Conservation (phyloP, 75 land plant genomes). For the Larix kaempferi region DNA sequence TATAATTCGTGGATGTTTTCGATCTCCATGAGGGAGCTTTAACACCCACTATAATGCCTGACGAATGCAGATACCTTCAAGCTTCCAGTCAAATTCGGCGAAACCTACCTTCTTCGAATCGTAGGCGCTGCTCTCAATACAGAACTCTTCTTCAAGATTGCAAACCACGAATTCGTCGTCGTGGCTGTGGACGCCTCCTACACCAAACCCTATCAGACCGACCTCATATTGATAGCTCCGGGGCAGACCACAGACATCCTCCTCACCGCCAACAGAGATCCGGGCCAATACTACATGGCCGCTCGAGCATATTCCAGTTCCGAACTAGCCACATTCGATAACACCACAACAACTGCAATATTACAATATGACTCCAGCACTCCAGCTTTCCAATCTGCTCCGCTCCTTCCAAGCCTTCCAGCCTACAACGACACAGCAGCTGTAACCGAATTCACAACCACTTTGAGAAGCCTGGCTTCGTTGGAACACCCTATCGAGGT, state of each 20-base stretch:
- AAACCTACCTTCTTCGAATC: slow-evolving; percentile 27
- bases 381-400: not conserved
- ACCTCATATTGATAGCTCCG: slow-evolving; percentile 17
- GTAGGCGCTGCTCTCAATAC: slow-evolving; percentile 30
- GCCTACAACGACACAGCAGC: slow-evolving; percentile 39
- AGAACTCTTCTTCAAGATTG: slow-evolving; percentile 23
- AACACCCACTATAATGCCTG: no score
- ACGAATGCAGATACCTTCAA: slow-evolving; percentile 12
- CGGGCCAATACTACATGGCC: slow-evolving; percentile 7
- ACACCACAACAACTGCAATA: slow-evolving; percentile 1
- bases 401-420: slow-evolving; percentile 46
- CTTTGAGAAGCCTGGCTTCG: slow-evolving; percentile 34
- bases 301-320: not conserved
- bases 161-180: slow-evolving; percentile 23
- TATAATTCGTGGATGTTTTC: no score
- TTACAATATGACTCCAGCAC: not conserved
- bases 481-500: slow-evolving; percentile 39
- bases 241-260: slow-evolving; percentile 36
- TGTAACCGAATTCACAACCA: slow-evolving; percentile 20
- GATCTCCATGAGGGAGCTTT: no score
- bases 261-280: slow-evolving; percentile 16
- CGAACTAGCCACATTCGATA: not conserved
- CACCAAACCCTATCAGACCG: slow-evolving; percentile 19
- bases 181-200: slow-evolving; percentile 26
- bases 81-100: slow-evolving; percentile 19